Evolutionary conservation across 805 yeast species (phyloP), one percentile per base, ranked within the genome.

Genomic region (Metschnikowia arizonensis): DNA sequence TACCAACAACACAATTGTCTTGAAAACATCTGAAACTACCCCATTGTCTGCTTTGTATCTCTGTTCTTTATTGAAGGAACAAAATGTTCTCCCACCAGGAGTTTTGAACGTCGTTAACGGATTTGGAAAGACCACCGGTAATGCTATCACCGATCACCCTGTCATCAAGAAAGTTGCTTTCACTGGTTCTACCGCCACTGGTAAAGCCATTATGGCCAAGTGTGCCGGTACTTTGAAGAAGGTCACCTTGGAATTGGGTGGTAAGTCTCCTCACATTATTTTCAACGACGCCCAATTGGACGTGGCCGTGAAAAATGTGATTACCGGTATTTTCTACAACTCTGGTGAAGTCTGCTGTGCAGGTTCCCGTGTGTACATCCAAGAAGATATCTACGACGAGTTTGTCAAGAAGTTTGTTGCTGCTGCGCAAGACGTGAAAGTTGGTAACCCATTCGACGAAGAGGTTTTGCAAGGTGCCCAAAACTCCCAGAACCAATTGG

Each of bases 261-360:
- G 98, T 64, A 90, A 90, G 74, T 89, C 97, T 28, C 96, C 98
- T 60, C 82, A 85, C 68, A 81, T 90, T 56, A 83, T 90, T 40
- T 88, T 85, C 62, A 82, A 83, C 60, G 97, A 90, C 63, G 90
- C 91, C 46, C 81, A 90, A 65, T 63, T 90, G 48, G 81, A 83
- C 46, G 74, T 76, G 60, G 86, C 97, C 42, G 84, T 87, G 42
- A 76, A 83, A 56, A 79, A 82, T 76, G 82, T 88, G 55, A 77
- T 85, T 47, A 64, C 77, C 46, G 97, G 96, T 66, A 89, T 90
- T 61, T 88, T 83, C 77, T 88, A 79, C 78, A 90, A 90, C 77
- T 83, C 90, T 61, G 98, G 98, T 70, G 96, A 91, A 73, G 90
- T 88, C 47, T 90, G 98, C 72, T 85, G 89, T 62, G 97, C 97